Percentiles rank a stretch among this genome's conserved stretches.
These are phyloP conservation scores for Yamadazyma songkhlaensis DNA, from an alignment of 1,139 yeast genomes.

Conservation along the genomic window DNA sequence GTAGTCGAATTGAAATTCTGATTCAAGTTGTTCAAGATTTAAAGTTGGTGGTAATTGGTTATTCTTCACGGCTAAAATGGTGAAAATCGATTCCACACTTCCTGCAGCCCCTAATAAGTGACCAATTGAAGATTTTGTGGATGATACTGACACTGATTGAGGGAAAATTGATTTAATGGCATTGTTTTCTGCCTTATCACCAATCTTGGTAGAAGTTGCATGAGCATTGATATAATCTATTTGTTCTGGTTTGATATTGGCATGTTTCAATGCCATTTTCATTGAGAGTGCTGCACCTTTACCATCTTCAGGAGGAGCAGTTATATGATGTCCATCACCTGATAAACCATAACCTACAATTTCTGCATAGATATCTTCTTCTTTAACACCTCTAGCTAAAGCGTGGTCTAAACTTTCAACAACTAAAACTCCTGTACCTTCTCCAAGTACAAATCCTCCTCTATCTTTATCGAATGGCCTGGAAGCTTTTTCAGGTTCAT, in stretches of 20 bases:
- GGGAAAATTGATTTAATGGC: conserved; percentile 63
- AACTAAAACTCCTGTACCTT: conserved; percentile 83
- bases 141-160: conserved; percentile 51
- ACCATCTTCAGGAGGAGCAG: conserved; percentile 84
- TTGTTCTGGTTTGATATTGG: conserved; percentile 37
- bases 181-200: conserved; percentile 82
- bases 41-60: conserved; percentile 74
- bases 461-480: conserved; percentile 83
- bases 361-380: conserved; percentile 69
- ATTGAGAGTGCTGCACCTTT: conserved; percentile 84
- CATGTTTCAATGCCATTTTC: conserved; percentile 64
- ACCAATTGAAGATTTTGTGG: conserved; percentile 91
- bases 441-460: conserved; percentile 89
- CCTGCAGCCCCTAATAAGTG: conserved; percentile 97
- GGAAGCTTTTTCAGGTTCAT: conserved; percentile 63
- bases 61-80: conserved; percentile 61
- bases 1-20: conserved; percentile 56
- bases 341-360: conserved; percentile 84
- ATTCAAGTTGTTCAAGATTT: conserved; percentile 58
- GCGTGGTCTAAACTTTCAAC: conserved; percentile 83
- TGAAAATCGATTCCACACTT: conserved; percentile 83
- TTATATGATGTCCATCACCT: conserved; percentile 91
- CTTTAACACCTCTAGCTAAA: conserved; percentile 49
- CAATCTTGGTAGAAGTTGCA: conserved; percentile 89
- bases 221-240: conserved; percentile 90